Conservation (phyloP, 768 basidiomycete genomes). For the Tylopilus sp. region DNA sequence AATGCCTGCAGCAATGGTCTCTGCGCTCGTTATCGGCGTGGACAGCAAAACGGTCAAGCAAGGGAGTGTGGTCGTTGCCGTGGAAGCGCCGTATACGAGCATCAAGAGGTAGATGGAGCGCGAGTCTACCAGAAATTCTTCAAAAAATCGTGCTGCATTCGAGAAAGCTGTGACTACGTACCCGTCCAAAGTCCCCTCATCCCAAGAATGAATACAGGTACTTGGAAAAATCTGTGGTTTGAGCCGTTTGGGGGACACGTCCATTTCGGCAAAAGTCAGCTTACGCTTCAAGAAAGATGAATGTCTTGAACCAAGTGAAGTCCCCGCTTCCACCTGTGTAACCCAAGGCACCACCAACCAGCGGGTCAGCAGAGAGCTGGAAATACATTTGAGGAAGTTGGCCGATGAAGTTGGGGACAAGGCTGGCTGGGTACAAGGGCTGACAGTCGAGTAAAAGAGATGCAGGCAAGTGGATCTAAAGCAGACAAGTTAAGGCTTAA, state of each 20-base stretch:
- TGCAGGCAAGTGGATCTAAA: constrained; percentile 62
- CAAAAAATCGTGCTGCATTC: not conserved
- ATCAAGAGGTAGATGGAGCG: constrained; percentile 58
- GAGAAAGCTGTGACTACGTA: constrained; percentile 12
- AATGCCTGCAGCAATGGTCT: constrained; percentile 29
- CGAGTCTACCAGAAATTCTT: constrained; percentile 37
- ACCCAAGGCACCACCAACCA: constrained; percentile 53
- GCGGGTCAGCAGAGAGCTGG: constrained; percentile 59
- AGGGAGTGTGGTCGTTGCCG: constrained; percentile 73
- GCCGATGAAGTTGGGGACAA: constrained; percentile 48
- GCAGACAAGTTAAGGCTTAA: constrained; percentile 27
- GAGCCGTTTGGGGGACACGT: not conserved
- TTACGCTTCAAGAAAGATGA: constrained; percentile 60
- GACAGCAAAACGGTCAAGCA: constrained; percentile 61
- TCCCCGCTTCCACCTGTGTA: constrained; percentile 31
- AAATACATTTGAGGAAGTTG: constrained; percentile 50
- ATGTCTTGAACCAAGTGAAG: constrained; percentile 63
- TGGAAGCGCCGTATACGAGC: constrained; percentile 72
- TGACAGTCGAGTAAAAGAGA: constrained; percentile 73
- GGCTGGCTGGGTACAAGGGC: constrained; percentile 50
- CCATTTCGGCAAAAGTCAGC: constrained; percentile 15
- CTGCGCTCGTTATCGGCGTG: constrained; percentile 41
- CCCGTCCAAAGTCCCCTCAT: constrained; percentile 57
- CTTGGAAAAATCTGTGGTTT: constrained; percentile 51
- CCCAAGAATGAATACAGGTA: constrained; percentile 77